Base-by-base conservation (phyloP, 495 filamentous ascomycete species). In the Letharia columbiana region DNA sequence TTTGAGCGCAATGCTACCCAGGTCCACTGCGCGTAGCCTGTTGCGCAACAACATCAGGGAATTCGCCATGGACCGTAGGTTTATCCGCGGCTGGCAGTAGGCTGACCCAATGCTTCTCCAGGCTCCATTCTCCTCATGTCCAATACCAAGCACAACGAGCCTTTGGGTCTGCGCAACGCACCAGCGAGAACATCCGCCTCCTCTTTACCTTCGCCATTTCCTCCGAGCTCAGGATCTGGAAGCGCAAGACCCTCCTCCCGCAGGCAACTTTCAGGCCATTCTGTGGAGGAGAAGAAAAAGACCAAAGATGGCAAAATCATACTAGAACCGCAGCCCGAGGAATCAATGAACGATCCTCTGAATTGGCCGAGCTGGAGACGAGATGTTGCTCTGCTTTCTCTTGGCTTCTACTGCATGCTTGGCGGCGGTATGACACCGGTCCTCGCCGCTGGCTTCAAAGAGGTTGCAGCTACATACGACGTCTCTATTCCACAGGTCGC, bases 341-440 rank as follows among this genome's bases (percentile, higher is more conserved):
- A 96, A 47, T 91, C 90, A 0, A 77, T 81, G 37, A 96, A 98
- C 67, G 94, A 98, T 71, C 94, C 94, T 0, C 75, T 98, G 54
- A 98, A 98, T 70, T 98, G 94, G 94, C 85, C 90, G 3, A 75
- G 80, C 3, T 91, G 89, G 89, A 84, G 91, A 42, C 79, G 94
- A 75, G 91, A 97, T 78, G 72, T 83, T 41, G 91, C 94, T 0
- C 75, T 98, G 68, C 67, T 96, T 9, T 94, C 89, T 0, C 78
- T 98, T 15, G 92, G 94, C 1, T 88, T 96, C 70, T 96, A 95
- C 74, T 96, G 90, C 72, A 86, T 96, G 82, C 79, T 97, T 64
- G 93, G 93, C 63, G 93, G 94, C 23, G 93, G 93, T 44, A 96
- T 96, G 82, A 96, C 93, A 0, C 89, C 93, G 1, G 81, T 96